Evolutionary conservation across 768 basidiomycete genomes (phyloP).

Genomic region (Lactarius sanguifluus): DNA sequence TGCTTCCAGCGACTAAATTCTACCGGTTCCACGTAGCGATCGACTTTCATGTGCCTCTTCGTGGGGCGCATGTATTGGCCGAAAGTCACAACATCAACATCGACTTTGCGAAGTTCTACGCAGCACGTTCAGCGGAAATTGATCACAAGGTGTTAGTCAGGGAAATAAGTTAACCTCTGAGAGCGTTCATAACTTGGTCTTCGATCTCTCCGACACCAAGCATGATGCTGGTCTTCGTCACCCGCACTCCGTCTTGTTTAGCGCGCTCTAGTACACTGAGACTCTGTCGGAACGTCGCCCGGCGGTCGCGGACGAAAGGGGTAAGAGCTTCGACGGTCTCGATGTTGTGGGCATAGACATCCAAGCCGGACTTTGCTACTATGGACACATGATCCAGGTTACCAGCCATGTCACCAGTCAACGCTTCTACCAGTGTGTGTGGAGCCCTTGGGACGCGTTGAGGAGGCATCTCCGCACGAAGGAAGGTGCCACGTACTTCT

Average conservation of each 20-base stretch:
- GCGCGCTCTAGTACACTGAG: conserved; percentile 78
- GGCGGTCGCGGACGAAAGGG: conserved; percentile 91
- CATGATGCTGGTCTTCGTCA: conserved; percentile 99
- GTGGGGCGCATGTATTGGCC: conserved; percentile 99
- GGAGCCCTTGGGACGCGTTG: conserved; percentile 63
- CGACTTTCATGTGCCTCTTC: conserved; percentile 98
- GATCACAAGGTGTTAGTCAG: conserved; percentile 3
- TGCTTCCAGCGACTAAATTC: conserved; percentile 93
- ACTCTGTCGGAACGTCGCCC: conserved; percentile 88
- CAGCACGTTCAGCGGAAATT: conserved; percentile 19
- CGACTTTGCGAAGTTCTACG: conserved; percentile 79
- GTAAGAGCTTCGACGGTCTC: conserved; percentile 96
- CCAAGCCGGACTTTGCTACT: conserved; percentile 91
- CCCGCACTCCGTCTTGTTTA: conserved; percentile 76
- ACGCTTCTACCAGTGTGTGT: conserved; percentile 91
- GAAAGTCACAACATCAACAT: conserved; percentile 98
- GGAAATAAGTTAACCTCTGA: conserved; percentile 60
- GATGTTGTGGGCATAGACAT: conserved; percentile 97
- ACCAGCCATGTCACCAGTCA: conserved; percentile 93
- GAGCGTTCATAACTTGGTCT: conserved; percentile 76
- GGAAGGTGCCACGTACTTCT: conserved; percentile 58
- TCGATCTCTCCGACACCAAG: conserved; percentile 91
- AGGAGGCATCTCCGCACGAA: conserved; percentile 3
- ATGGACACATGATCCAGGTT: conserved; percentile 68
- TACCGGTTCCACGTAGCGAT: conserved; percentile 89